These are phyloP conservation scores for Venustampulla echinocandica DNA, from an alignment of 495 filamentous ascomycete species.

Conservation along the genomic window DNA sequence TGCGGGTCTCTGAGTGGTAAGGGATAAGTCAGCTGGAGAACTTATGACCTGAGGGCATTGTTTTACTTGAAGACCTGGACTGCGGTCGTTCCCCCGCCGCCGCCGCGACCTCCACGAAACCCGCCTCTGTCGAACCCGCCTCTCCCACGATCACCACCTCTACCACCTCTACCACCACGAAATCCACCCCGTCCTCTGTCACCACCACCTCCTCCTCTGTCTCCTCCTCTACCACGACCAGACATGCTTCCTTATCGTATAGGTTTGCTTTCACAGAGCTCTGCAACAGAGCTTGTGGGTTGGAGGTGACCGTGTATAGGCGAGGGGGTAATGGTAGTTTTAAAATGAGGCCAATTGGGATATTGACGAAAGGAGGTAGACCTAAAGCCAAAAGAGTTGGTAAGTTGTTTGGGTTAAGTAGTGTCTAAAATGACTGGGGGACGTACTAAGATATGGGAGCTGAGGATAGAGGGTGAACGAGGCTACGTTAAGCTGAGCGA, in stretches of 20 bases:
- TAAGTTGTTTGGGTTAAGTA: too few species aligned
- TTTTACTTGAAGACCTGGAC: slow-evolving; percentile 15
- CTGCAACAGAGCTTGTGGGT: too few species aligned
- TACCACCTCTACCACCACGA: slow-evolving; percentile 20
- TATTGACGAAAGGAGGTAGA: too few species aligned
- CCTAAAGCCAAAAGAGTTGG: too few species aligned
- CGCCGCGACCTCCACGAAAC: slow-evolving; percentile 15
- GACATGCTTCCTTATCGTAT: slow-evolving; percentile 48
- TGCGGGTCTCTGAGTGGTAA: slow-evolving; percentile 7
- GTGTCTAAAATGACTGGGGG: too few species aligned
- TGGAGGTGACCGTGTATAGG: too few species aligned
- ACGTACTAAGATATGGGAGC: too few species aligned
- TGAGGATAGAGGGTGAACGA: too few species aligned
- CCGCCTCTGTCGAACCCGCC: slow-evolving; percentile 11
- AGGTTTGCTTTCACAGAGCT: too few species aligned
- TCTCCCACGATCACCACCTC: slow-evolving; percentile 18
- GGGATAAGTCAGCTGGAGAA: background rate
- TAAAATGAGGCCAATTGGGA: too few species aligned
- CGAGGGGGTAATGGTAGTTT: too few species aligned
- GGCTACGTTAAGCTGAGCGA: too few species aligned
- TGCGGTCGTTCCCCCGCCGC: slow-evolving; percentile 13
- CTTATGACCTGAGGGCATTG: background rate
- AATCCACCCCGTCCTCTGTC: slow-evolving; percentile 16
- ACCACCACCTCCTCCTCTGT: slow-evolving; percentile 12
- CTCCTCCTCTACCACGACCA: slow-evolving; percentile 28